Conservation (phyloP, 495 filamentous ascomycete species). For the Neurospora sublineolata region DNA sequence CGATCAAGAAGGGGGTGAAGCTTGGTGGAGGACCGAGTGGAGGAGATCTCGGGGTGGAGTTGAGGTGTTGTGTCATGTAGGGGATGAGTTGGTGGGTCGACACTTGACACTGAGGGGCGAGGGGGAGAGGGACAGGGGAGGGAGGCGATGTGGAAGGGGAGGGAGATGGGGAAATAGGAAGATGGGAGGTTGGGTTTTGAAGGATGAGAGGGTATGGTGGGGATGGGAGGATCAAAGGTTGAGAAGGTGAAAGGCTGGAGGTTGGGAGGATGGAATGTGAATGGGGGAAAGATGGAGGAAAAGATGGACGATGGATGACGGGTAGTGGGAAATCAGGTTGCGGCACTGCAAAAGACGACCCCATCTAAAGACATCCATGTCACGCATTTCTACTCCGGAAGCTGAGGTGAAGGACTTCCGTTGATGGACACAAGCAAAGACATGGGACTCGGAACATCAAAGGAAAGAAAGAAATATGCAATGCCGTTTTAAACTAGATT, state of each 20-base stretch:
- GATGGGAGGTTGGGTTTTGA: too few species aligned
- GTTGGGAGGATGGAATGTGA: too few species aligned
- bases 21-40: slow-evolving; percentile 28
- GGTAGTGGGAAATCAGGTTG: background rate
- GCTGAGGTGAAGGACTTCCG: background rate
- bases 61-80: slow-evolving; percentile 23
- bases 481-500: background rate
- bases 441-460: background rate
- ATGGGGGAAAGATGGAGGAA: background rate
- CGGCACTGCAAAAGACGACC: background rate
- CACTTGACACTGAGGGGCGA: too few species aligned
- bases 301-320: background rate
- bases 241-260: background rate
- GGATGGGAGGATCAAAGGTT: too few species aligned
- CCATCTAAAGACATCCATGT: background rate
- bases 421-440: background rate
- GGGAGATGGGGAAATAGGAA: too few species aligned
- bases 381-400: background rate
- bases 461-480: background rate
- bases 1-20: slow-evolving; percentile 17
- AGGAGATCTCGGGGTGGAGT: slow-evolving; percentile 24
- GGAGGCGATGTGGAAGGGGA: too few species aligned
- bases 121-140: too few species aligned
- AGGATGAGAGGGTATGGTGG: too few species aligned
- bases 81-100: slow-evolving; percentile 7